phyloP scores from a whole-genome alignment of 305 asterid species.

The Petunia hybrid region DNA sequence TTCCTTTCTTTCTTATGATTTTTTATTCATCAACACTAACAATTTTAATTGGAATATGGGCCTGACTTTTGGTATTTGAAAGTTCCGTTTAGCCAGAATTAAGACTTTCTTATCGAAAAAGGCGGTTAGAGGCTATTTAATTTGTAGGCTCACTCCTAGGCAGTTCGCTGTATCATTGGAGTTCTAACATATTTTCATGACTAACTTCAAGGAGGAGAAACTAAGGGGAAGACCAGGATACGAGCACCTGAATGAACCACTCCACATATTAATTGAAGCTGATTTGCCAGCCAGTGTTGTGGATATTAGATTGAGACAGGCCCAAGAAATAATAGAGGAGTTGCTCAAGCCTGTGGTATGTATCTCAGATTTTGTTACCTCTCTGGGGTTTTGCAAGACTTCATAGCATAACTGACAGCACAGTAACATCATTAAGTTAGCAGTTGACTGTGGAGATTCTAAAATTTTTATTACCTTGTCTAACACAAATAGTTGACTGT shows the following conservation, averaged over 20 bases:
- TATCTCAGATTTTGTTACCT: slow-evolving; percentile 29
- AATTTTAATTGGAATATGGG: slow-evolving; percentile 4
- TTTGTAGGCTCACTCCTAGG: slow-evolving; percentile 5
- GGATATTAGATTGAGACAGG: slow-evolving; percentile 77
- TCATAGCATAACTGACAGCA: slow-evolving; percentile 4
- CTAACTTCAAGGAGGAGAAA: slow-evolving; percentile 73
- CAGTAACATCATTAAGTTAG: background rate
- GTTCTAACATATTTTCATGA: slow-evolving; percentile 31
- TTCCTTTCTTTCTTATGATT: slow-evolving; percentile 17
- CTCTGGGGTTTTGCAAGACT: slow-evolving; percentile 9
- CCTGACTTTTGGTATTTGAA: slow-evolving; percentile 17
- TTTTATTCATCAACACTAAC: slow-evolving; percentile 16
- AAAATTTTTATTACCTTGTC: background rate
- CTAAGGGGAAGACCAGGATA: slow-evolving; percentile 85
- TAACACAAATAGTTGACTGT: background rate
- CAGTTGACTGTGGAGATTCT: background rate
- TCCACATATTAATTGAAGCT: slow-evolving; percentile 86
- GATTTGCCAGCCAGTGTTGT: slow-evolving; percentile 79
- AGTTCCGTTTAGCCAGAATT: background rate
- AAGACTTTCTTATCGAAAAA: background rate
- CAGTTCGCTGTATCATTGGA: slow-evolving; percentile 7
- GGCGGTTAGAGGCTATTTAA: slow-evolving; percentile 13
- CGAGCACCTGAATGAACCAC: slow-evolving; percentile 86
- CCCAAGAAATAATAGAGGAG: slow-evolving; percentile 80
- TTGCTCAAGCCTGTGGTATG: slow-evolving; percentile 86